Percentiles rank a stretch among this genome's conserved stretches.
These are phyloP conservation scores for Colletotrichum sp. DNA, from an alignment of 2,329 filamentous ascomycete genomes.

Conservation along the genomic window DNA sequence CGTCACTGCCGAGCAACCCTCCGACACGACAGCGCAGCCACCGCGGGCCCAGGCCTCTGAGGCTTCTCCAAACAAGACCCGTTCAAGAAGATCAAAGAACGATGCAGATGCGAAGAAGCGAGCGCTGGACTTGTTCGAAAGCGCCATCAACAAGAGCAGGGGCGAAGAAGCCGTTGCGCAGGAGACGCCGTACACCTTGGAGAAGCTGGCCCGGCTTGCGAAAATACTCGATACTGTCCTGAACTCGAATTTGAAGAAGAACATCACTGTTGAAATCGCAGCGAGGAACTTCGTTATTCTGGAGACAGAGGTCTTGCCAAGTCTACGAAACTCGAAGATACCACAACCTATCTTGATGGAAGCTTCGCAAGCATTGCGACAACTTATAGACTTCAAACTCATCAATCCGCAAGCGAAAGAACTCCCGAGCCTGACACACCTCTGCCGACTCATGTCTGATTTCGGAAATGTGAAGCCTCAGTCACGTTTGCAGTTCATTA, in stretches of 20 bases:
- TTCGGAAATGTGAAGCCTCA: neutral
- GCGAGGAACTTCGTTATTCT: neutral
- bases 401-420: neutral
- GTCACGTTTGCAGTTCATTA: conserved; percentile 4
- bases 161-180: neutral
- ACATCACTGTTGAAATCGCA: neutral
- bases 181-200: neutral
- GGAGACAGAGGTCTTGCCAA: neutral
- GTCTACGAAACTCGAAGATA: neutral
- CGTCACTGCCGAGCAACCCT: neutral
- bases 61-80: neutral
- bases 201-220: neutral
- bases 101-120: neutral
- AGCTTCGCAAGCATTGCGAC: neutral
- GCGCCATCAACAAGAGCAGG: conserved; percentile 6
- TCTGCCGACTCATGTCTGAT: conserved; percentile 15
- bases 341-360: neutral
- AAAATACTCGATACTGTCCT: neutral
- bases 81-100: neutral
- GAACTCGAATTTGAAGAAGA: neutral
- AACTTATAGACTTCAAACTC: conserved; percentile 4
- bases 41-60: neutral
- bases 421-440: neutral
- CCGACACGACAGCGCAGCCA: neutral
- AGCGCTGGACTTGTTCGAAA: conserved; percentile 21